Evolutionary conservation across 2,329 filamentous ascomycete species (phyloP).

Genomic region (Myotisia sp.): DNA sequence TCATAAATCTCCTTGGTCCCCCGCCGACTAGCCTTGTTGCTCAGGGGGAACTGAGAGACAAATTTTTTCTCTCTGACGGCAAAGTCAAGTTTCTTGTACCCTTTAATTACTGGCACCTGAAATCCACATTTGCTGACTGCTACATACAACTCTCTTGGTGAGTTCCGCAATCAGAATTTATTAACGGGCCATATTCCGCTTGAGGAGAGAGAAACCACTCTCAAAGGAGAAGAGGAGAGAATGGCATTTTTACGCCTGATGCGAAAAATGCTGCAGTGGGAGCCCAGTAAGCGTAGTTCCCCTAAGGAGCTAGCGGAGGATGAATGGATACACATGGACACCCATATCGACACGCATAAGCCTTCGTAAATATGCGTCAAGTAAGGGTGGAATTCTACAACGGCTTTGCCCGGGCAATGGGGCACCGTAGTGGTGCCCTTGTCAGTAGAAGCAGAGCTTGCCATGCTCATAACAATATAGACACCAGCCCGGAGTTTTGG

Average conservation of each 20-base stretch:
- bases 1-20: slow-evolving; percentile 33
- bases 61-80: slow-evolving; percentile 30
- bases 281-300: slow-evolving; percentile 19
- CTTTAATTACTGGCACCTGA: slow-evolving; percentile 2
- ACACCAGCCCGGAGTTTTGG: too few species aligned
- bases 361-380: too few species aligned
- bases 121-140: neutral
- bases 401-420: too few species aligned
- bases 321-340: slow-evolving; percentile 19
- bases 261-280: slow-evolving; percentile 27
- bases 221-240: slow-evolving; percentile 22
- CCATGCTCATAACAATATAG: too few species aligned
- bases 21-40: slow-evolving; percentile 27
- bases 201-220: slow-evolving; percentile 24
- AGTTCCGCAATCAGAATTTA: slow-evolving; percentile 14
- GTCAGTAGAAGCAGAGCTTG: too few species aligned
- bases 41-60: slow-evolving; percentile 18
- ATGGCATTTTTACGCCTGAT: slow-evolving; percentile 21
- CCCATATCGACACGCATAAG: too few species aligned
- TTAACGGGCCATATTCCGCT: slow-evolving; percentile 19
- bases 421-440: too few species aligned
- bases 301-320: slow-evolving; percentile 18
- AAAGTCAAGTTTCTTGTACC: slow-evolving; percentile 8
- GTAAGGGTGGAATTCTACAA: too few species aligned
- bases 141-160: slow-evolving; percentile 19